Base-by-base conservation (phyloP, 2,329 filamentous ascomycete genomes). In the Cytospora schulzeri region DNA sequence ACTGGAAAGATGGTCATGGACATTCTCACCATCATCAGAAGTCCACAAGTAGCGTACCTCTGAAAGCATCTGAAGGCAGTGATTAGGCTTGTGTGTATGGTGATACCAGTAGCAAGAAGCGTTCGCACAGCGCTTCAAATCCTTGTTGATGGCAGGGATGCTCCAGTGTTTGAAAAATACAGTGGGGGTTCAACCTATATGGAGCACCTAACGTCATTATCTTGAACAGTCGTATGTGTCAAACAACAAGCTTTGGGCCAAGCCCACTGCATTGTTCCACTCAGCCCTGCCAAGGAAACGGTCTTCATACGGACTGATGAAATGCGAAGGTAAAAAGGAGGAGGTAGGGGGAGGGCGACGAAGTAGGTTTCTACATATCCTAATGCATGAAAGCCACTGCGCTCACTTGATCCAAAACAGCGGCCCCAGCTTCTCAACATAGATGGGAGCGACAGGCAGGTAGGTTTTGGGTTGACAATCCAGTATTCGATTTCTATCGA, bases 271-370 rank as follows among this genome's bases (percentile, higher is more conserved):
- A 12, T 4, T 19, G 11, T 24, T n/a, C 11, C 45, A 12, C 3
- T 48, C 45, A 48, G 45, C 45, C 45, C 45, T 48, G 45, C 45
- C 45, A 48, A 48, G 45, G n/a, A 48, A 48, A 48, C 45, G n/a
- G 45, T 48, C 22, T 35, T 35, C 3, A 4, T 48, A 19, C 7
- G 41, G 19, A 41, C 38, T 7, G 38, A 41, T 17, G 15, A 3
- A 17, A 15, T 2, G 6, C 8, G 12, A 33, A 33, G 31, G 31
- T 33, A 11, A 33, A 33, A 33, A 33, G 8, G 6, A 8, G 31
- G 31, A 29, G 29, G 29, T n/a, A 29, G 29, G 29, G 29, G 29
- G 6, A 38, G 33, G 33, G 11, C 38, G n/a, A n/a, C n/a, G n/a
- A n/a, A n/a, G n/a, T n/a, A n/a, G n/a, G n/a, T n/a, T n/a, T n/a